Evolutionary conservation across 1,139 yeast genomes (phyloP), one percentile per base, ranked within the genome.

Genomic region (Nakaseomyces kungkrabaensis): DNA sequence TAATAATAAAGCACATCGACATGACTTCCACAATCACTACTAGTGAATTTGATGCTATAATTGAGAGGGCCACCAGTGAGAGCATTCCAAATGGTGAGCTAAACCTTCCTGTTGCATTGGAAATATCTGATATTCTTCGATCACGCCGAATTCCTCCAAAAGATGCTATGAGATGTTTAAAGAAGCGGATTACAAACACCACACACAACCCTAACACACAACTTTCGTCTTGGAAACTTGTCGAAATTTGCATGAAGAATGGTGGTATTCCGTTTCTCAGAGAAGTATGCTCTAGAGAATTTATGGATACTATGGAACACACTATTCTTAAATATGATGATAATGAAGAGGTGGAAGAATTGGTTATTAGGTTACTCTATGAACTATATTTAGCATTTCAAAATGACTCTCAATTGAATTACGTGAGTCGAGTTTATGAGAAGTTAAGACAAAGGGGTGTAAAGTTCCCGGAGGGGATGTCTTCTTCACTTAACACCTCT

Each of bases 11-110:
- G 11, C 10, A 37, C 25, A 33, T 13, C 40, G 24, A 25, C 38
- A 38, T 38, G 42, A 38, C 27, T 2, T 25, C 42, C 8, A 38
- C 42, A n/a, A 38, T 38, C 6, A 68, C 72, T 22, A 67, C 74
- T 17, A 68, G 73, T 4, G 75, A 75, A 24, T 71, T 86, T 43
- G 95, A 85, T 55, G 75, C 72, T 51, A 78, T 82, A 59, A 79
- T 90, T 48, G 77, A 76, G 49, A 80, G 77, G 56, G 96, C 97
- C 11, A 89, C 97, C 0, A 83, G 92, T 34, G 96, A 88, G 66
- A 72, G 86, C 24, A 84, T 92, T 48, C 97, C 97, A 3, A 82
- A 85, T 61, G 98, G 97, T 3, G 96, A 89, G 59, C 76, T 87
- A 50, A 97, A 92, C 59, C 50, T 66, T 29, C 58, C 70, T n/a